These are phyloP conservation scores for Verticillium longisporum DNA, from an alignment of 2,329 filamentous ascomycete genomes.

Conservation along the genomic window DNA sequence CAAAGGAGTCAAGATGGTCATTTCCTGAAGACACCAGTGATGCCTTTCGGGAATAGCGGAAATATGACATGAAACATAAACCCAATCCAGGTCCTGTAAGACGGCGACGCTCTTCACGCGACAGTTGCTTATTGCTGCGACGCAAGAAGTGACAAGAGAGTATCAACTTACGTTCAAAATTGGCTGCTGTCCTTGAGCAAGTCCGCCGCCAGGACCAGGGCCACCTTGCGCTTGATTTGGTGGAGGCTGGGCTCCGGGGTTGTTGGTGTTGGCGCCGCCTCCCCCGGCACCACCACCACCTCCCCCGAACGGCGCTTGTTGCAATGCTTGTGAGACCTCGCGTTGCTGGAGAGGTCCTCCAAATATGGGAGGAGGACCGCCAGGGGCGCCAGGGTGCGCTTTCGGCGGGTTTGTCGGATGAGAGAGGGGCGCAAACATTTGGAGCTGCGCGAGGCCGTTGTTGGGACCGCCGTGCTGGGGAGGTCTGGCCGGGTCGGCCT, in stretches of 20 bases:
- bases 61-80: too few relatives aligned
- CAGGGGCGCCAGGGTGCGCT: constrained; percentile 50
- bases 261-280: constrained; percentile 6
- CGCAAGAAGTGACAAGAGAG: not conserved
- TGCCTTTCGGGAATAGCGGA: too few relatives aligned
- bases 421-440: constrained; percentile 50
- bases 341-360: constrained; percentile 62
- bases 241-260: constrained; percentile 23
- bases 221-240: not conserved
- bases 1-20: too few relatives aligned
- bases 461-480: constrained; percentile 45
- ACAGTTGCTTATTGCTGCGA: not conserved
- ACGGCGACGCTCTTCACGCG: not conserved
- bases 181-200: constrained; percentile 75
- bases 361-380: constrained; percentile 58
- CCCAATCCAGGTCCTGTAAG: too few relatives aligned
- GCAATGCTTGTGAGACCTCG: constrained; percentile 41
- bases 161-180: constrained; percentile 62
- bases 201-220: constrained; percentile 36
- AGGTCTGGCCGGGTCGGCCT: constrained; percentile 43
- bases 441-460: constrained; percentile 38
- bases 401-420: constrained; percentile 43
- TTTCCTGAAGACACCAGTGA: too few relatives aligned
- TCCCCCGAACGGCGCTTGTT: constrained; percentile 56
- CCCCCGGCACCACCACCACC: constrained; percentile 30